Base-by-base conservation (phyloP, 495 filamentous ascomycete genomes). In the Penicillium nucicola region DNA sequence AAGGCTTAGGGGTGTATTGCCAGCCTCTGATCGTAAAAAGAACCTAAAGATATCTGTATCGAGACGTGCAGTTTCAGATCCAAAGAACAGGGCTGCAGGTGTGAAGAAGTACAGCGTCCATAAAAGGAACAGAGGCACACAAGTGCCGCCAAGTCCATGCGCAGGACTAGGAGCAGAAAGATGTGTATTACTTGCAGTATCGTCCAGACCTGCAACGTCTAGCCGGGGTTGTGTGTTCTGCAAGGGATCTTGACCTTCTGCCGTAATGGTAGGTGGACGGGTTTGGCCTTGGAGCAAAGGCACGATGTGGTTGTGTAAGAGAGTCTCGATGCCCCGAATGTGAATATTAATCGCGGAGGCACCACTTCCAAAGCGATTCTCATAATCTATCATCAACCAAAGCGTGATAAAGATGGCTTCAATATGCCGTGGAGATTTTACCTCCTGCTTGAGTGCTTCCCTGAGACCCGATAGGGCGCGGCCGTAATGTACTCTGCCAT, bases 321-420 rank as follows among this genome's bases (percentile, higher is more conserved):
- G 47, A 12, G 44, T 63, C 36, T 64, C 52, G 28, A 70, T 63
- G 1, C 67, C 65, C 2, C 57, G 50, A 20, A 70, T 66, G 35
- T 68, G 67, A 6, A 70, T 61, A 39, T 66, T 66, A 18, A 68
- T 70, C 0, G 62, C 67, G 9, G 65, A 18, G 4, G 49, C 56
- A 14, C 65, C 67, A 10, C 56, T 63, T 22, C 67, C 65, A 40
- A 70, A 70, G 14, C 67, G 56, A 36, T 68, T 62, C 38, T 70
- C 67, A 18, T 70, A 70, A 42, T 68, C 67, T 13, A 70, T 60
- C 65, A 70, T 65, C 38, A 68, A 39, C 65, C 65, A 70, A 11
- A 70, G 31, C 0, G 67, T 70, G 36, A 70, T 64, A 31, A 68
- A 68, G 5, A 66, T 65, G 6, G 65, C 62, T 23, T 70, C 67